phyloP scores from a whole-genome alignment of 192 early-diverging fungal genomes.

The Paraglomus brasilianum region DNA sequence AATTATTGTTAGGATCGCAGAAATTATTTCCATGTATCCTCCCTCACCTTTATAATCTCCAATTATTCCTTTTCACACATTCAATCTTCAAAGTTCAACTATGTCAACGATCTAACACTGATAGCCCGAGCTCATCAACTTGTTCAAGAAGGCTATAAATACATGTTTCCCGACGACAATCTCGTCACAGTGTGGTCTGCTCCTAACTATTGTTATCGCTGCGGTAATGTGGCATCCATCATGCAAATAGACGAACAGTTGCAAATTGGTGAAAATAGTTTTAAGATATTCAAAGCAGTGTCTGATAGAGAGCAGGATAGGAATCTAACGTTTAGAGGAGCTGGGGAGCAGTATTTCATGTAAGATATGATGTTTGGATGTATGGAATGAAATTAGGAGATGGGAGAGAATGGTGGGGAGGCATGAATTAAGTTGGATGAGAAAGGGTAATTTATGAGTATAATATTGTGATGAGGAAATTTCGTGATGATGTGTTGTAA shows the following conservation, averaged over 20 bases:
- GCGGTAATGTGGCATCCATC: conserved; percentile 95
- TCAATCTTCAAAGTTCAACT: conserved; percentile 67
- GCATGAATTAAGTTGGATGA: too few relatives aligned
- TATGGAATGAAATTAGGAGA: too few relatives aligned
- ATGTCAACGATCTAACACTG: conserved; percentile 85
- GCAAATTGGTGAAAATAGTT: conserved; percentile 78
- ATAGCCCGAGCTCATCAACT: conserved; percentile 97
- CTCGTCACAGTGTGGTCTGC: conserved; percentile 97
- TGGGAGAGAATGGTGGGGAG: too few relatives aligned
- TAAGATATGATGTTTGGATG: too few relatives aligned
- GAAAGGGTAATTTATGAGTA: too few relatives aligned
- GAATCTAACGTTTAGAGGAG: conserved; percentile 40
- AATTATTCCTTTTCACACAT: neutral
- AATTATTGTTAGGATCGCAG: too few relatives aligned
- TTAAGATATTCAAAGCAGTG: conserved; percentile 96
- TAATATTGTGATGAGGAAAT: too few relatives aligned
- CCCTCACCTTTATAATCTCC: neutral
- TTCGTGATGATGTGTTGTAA: too few relatives aligned
- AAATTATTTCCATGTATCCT: neutral
- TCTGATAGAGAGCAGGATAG: conserved; percentile 88
- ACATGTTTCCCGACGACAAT: conserved; percentile 90
- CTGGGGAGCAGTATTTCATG: conserved; percentile 48
- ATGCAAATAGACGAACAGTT: conserved; percentile 79
- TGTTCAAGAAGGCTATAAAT: conserved; percentile 97
- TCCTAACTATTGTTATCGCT: conserved; percentile 98